Base-by-base conservation (phyloP, 345 rosid genomes). In the Acer negundo region DNA sequence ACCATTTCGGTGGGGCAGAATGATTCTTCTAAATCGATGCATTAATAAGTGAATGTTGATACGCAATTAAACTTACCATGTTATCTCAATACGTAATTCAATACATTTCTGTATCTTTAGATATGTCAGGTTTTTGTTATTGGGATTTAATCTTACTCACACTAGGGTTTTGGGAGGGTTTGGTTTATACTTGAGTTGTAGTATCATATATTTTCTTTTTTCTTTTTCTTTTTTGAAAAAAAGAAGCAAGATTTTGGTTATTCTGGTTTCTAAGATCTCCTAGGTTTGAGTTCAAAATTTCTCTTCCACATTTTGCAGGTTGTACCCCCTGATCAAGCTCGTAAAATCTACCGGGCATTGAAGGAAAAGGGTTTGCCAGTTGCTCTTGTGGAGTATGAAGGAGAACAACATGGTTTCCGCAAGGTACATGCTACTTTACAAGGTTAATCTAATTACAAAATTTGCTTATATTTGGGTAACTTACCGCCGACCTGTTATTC, bases 401-500 rank as follows among this genome's bases (percentile, higher is more conserved):
- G 97, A 56, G 99, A 96, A 78, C 97, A 94, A 53, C 98, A 96
- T 40, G 99, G 98, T 72, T 96, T 96, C 75, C 94, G 98, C 75
- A 96, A 94, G 95, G 98, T 92, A 84, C 72, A 19, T 80, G 42
- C 58, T 59, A 55, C 47, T 47, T 26, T 77, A 63, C 16, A 24
- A 24, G 16, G 19, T 69, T 13, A 7, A 58, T 38, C 58, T 67
- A 40, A 61, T 56, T 73, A 42, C 31, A 65, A 56, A 23, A 13
- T 56, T 28, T 66, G 4, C 55, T 40, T 28, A 53, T 38, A 20
- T 5, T 22, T 58, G 38, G 68, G 15, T 61, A n/a, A 24, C 74
- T 10, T 16, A 69, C 61, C 62, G 38, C 75, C 51, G 63, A 79
- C 69, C 74, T 75, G 26, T 73, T 69, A 58, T 72, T n/a, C 28